These are phyloP conservation scores for Paecilomyces sp. DNA, from an alignment of 2,329 filamentous ascomycete species.

Conservation along the genomic window DNA sequence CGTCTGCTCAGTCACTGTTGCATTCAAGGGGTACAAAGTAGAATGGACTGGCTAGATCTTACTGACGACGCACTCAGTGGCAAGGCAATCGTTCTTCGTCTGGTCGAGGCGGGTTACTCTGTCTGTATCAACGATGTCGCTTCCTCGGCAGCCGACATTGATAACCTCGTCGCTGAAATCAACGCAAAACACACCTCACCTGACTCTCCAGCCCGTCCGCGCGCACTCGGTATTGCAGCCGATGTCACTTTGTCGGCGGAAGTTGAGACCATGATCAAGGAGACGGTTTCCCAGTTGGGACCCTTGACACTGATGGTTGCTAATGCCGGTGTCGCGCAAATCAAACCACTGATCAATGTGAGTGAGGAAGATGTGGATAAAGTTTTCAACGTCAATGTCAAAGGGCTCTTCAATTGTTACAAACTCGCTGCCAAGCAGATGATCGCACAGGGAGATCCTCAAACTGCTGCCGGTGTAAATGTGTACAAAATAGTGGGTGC, in stretches of 20 bases:
- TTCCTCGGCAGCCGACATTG: constrained; percentile 45
- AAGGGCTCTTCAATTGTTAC: constrained; percentile 60
- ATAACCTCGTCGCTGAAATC: constrained; percentile 33
- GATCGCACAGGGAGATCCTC: constrained; percentile 51
- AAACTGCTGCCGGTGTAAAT: constrained; percentile 14
- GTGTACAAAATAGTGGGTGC: constrained; percentile 47
- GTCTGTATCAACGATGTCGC: constrained; percentile 59
- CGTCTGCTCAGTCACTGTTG: background rate
- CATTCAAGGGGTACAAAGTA: background rate
- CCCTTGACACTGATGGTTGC: constrained; percentile 48
- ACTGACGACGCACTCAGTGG: constrained; percentile 9
- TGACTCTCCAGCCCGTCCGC: background rate
- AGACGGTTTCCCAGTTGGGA: constrained; percentile 47
- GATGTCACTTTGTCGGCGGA: constrained; percentile 54
- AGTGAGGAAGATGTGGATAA: constrained; percentile 50
- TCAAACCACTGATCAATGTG: constrained; percentile 50
- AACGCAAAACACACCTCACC: constrained; percentile 4
- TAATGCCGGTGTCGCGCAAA: constrained; percentile 56
- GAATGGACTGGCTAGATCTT: background rate
- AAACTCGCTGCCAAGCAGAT: constrained; percentile 57
- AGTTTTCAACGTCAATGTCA: constrained; percentile 60
- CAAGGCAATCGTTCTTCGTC: constrained; percentile 46
- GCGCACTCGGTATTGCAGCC: constrained; percentile 48
- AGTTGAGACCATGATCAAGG: constrained; percentile 47
- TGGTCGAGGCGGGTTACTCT: constrained; percentile 59